Evolutionary conservation across 2,329 filamentous ascomycete genomes (phyloP), one percentile per base, ranked within the genome.

Genomic region (Chaetomium strumarium): DNA sequence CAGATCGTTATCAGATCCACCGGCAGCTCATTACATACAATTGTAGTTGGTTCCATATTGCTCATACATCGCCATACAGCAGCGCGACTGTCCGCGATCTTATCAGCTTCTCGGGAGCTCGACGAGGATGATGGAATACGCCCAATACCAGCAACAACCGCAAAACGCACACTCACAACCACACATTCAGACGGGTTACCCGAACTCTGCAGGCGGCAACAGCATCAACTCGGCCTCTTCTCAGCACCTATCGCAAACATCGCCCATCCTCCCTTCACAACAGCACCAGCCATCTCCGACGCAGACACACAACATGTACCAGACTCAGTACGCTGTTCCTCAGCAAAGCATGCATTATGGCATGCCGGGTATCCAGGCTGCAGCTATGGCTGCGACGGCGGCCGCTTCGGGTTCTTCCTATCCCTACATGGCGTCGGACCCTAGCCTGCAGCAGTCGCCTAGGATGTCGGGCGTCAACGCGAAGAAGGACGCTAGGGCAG

Each of bases 311-410:
- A 88, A 85, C 78, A 89, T 84, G 73, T 96, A 96, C 70, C 82
- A 88, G 64, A 81, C 86, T 67, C 77, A 83, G 58, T 92, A 90
- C 67, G 85, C 82, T 53, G 86, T 91, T 52, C 77, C 86, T 56
- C 81, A 85, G 59, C 78, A 83, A 62, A 78, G 78, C 64, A 90
- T 95, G 82, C 85, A 88, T 73, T 95, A 95, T 73, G 85, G 80
- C 53, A 89, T 92, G 71, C 85, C 86, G 33, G 81, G 86, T 17
- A 89, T 90, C 43, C 89, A 95, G 69, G 90, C 90, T 13, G 91
- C 92, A 46, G 91, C 91, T 53, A 93, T 96, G 88, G 91, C 87
- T 41, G 82, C 87, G 19, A 96, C 91, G 1, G 92, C 92, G 16
- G 91, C 92, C 1, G 92, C 92, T 11, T 91, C 90, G 6, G 91